Evolutionary conservation across 176 grass and related monocot species (phyloP).

Genomic region (Calamus simplicifolius): DNA sequence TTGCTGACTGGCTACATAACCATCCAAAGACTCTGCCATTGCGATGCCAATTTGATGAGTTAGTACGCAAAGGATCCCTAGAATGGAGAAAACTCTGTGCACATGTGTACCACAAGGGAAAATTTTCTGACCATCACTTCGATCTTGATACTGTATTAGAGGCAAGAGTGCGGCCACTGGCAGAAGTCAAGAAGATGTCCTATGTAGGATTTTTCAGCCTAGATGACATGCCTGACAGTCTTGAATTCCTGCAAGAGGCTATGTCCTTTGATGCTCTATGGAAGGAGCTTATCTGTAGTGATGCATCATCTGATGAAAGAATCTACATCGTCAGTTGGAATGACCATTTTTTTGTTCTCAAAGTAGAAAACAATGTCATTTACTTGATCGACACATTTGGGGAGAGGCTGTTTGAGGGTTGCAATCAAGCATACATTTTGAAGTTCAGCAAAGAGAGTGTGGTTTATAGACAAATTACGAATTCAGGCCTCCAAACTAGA

Average conservation of each 20-base stretch:
- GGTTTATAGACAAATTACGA: constrained; percentile 4
- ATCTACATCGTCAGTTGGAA: constrained; percentile 93
- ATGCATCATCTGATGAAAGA: constrained; percentile 16
- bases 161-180: constrained; percentile 50
- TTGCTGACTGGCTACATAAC: constrained; percentile 78
- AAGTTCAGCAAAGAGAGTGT: constrained; percentile 37
- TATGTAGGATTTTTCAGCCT: constrained; percentile 67
- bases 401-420: constrained; percentile 81
- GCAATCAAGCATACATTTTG: constrained; percentile 78
- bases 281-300: constrained; percentile 35
- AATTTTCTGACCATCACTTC: constrained; percentile 77
- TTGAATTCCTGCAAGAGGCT: constrained; percentile 42
- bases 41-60: constrained; percentile 55
- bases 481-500: no score
- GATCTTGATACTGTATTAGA: constrained; percentile 91
- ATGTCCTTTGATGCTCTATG: constrained; percentile 79
- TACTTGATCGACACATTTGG: constrained; percentile 91
- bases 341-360: constrained; percentile 93
- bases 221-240: constrained; percentile 28
- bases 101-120: constrained; percentile 32
- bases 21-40: constrained; percentile 62
- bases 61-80: constrained; percentile 69
- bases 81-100: constrained; percentile 83
- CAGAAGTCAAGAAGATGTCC: constrained; percentile 35
- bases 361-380: constrained; percentile 57